A percentile compares a stretch with the other conserved stretches of the same genome.
phyloP scores from a whole-genome alignment of 1,139 yeast genomes.

The Suhomyces terraborum region DNA sequence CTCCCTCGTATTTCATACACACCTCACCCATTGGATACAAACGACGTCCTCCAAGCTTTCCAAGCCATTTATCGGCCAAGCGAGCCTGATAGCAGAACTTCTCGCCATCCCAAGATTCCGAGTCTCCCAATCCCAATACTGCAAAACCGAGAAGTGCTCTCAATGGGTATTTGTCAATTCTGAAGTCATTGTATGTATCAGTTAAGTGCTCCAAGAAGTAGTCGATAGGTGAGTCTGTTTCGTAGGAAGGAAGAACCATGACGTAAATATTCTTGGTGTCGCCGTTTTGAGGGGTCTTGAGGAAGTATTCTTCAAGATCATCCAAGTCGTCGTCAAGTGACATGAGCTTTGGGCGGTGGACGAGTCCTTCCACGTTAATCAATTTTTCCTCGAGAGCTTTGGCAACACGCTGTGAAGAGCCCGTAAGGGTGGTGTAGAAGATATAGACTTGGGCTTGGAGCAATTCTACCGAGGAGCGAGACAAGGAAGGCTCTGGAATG shows the following conservation, averaged over 20 bases:
- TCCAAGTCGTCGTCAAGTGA: slow-evolving; percentile 81
- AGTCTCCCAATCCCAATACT: slow-evolving; percentile 85
- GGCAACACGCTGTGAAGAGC: slow-evolving; percentile 76
- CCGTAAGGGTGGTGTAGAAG: slow-evolving; percentile 84
- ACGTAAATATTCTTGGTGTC: slow-evolving; percentile 56
- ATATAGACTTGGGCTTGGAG: slow-evolving; percentile 55
- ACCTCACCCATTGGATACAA: slow-evolving; percentile 83
- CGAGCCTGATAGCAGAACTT: slow-evolving; percentile 87
- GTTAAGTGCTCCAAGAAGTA: slow-evolving; percentile 77
- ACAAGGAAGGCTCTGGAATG: slow-evolving; percentile 27
- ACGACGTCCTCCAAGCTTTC: slow-evolving; percentile 83
- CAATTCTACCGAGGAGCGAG: slow-evolving; percentile 35
- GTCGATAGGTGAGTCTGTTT: slow-evolving; percentile 89
- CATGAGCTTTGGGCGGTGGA: slow-evolving; percentile 52
- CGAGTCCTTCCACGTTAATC: slow-evolving; percentile 32
- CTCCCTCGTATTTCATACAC: slow-evolving; percentile 76
- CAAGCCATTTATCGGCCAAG: slow-evolving; percentile 71
- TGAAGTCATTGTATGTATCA: slow-evolving; percentile 82
- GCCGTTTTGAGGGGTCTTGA: slow-evolving; percentile 54
- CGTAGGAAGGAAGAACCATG: slow-evolving; percentile 85
- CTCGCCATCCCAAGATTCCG: slow-evolving; percentile 76
- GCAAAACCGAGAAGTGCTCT: slow-evolving; percentile 71
- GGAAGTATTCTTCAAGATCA: slow-evolving; percentile 81
- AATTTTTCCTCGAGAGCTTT: slow-evolving; percentile 44
- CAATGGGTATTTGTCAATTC: slow-evolving; percentile 82